phyloP scores from a whole-genome alignment of 345 rosid genomes.

The Isatis tinctoria region DNA sequence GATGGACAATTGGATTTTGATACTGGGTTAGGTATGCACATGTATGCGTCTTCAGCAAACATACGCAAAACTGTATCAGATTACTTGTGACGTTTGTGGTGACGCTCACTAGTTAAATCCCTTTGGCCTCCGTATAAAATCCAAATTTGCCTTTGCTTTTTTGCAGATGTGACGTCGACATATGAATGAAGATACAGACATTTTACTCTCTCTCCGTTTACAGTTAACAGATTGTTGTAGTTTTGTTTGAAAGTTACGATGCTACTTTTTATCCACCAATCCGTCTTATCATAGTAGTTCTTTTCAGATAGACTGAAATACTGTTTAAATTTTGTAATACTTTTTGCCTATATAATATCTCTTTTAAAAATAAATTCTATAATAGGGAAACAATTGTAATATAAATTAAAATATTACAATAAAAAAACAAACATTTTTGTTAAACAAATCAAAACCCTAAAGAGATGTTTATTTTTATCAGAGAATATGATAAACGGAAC shows the following conservation, averaged over 20 bases:
- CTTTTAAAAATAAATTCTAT: no score
- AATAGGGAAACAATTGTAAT: not conserved
- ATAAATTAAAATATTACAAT: not conserved
- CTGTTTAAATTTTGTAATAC: no score
- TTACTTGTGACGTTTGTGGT: slow-evolving; percentile 17
- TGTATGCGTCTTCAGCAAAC: not conserved
- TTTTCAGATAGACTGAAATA: no score
- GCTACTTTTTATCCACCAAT: no score
- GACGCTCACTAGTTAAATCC: not conserved
- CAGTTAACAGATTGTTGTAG: not conserved
- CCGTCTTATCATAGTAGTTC: not conserved
- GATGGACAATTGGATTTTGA: slow-evolving; percentile 8
- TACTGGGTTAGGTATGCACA: not conserved
- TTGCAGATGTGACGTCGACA: slow-evolving; percentile 3
- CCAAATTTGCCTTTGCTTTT: not conserved
- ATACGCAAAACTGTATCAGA: not conserved
- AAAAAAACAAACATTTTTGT: not conserved
- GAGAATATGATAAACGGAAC: not conserved
- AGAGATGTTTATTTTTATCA: not conserved
- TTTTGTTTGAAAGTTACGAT: not conserved
- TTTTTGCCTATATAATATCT: no score
- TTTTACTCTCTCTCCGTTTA: not conserved
- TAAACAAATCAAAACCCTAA: not conserved
- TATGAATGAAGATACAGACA: not conserved
- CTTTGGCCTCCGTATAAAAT: not conserved